phyloP scores from a whole-genome alignment of 2,329 filamentous ascomycete genomes.

The Fusarium palustre region DNA sequence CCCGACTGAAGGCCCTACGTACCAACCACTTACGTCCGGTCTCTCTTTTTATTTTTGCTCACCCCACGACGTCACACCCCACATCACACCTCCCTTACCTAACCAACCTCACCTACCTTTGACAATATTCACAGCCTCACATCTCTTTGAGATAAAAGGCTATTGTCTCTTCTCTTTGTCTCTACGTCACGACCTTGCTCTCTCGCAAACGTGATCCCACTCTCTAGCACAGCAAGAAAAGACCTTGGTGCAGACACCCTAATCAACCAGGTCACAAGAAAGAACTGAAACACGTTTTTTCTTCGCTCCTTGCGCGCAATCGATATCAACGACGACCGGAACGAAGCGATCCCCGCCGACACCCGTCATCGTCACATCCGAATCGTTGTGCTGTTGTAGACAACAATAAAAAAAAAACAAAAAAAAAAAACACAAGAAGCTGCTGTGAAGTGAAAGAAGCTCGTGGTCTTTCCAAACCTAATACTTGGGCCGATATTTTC shows the following conservation, averaged over 20 bases:
- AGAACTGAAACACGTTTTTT: slow-evolving; percentile 60
- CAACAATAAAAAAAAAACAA: slow-evolving; percentile 48
- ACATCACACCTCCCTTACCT: slow-evolving; percentile 38
- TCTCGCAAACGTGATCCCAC: slow-evolving; percentile 35
- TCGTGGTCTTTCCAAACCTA: slow-evolving; percentile 36
- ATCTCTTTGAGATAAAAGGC: slow-evolving; percentile 23
- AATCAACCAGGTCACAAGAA: slow-evolving; percentile 47
- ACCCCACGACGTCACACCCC: slow-evolving; percentile 51
- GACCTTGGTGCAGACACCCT: slow-evolving; percentile 44
- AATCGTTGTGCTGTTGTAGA: slow-evolving; percentile 54
- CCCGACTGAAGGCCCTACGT: slow-evolving; percentile 67
- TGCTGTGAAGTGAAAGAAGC: slow-evolving; percentile 50
- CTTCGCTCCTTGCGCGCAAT: slow-evolving; percentile 51
- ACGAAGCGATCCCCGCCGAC: slow-evolving; percentile 51
- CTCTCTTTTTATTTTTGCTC: slow-evolving; percentile 53
- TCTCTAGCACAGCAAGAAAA: slow-evolving; percentile 43
- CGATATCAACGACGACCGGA: slow-evolving; percentile 53
- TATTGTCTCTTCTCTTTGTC: slow-evolving; percentile 23
- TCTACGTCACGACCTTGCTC: slow-evolving; percentile 29
- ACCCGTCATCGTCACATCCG: slow-evolving; percentile 50
- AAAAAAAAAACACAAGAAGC: slow-evolving; percentile 36
- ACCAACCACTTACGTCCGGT: slow-evolving; percentile 62
- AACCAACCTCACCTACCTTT: slow-evolving; percentile 5
- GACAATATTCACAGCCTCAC: slow-evolving; percentile 42
- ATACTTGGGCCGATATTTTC: slow-evolving; percentile 29